Percentiles rank a stretch among this genome's conserved stretches.
Evolutionary conservation across 495 filamentous ascomycete species (phyloP).

Genomic region (Hyaloscypha finlandica): DNA sequence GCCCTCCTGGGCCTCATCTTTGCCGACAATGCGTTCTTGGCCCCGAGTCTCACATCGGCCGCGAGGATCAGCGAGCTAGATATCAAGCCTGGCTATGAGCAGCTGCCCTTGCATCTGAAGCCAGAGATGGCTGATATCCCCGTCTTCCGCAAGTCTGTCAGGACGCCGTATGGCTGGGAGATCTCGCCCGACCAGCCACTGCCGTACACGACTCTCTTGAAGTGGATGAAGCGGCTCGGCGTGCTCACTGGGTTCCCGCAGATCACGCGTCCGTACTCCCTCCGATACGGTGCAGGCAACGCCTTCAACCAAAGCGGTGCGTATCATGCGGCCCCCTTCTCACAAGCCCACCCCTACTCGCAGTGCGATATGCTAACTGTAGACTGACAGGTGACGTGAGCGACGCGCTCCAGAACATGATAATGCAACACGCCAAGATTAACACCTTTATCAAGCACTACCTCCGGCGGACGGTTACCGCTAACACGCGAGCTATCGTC

Average conservation of each 20-base stretch:
- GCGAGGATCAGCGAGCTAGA: slow-evolving; percentile 34
- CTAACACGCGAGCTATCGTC: no score
- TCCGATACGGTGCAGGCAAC: no score
- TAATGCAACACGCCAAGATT: slow-evolving; percentile 37
- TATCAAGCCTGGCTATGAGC: slow-evolving; percentile 31
- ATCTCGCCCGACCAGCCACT: slow-evolving; percentile 39
- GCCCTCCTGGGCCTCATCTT: slow-evolving; percentile 41
- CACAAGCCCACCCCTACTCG: slow-evolving; percentile 8
- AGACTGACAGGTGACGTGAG: slow-evolving; percentile 35
- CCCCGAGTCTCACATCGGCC: slow-evolving; percentile 34
- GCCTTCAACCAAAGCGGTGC: no score
- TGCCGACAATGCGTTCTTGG: slow-evolving; percentile 31
- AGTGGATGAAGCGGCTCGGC: slow-evolving; percentile 38
- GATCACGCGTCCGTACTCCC: no score
- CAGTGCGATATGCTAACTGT: slow-evolving; percentile 21
- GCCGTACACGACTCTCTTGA: slow-evolving; percentile 37
- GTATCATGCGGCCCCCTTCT: slow-evolving; percentile 18
- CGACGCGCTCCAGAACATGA: slow-evolving; percentile 39
- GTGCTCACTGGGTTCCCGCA: no score
- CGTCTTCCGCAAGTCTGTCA: slow-evolving; percentile 34
- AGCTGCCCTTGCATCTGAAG: slow-evolving; percentile 35
- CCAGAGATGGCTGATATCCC: slow-evolving; percentile 29
- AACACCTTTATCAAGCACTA: no score
- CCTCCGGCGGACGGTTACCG: no score
- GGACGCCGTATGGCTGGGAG: slow-evolving; percentile 36